These are phyloP conservation scores for Canavalia gladiata DNA, from an alignment of 306 rosid genomes.

Conservation along the genomic window DNA sequence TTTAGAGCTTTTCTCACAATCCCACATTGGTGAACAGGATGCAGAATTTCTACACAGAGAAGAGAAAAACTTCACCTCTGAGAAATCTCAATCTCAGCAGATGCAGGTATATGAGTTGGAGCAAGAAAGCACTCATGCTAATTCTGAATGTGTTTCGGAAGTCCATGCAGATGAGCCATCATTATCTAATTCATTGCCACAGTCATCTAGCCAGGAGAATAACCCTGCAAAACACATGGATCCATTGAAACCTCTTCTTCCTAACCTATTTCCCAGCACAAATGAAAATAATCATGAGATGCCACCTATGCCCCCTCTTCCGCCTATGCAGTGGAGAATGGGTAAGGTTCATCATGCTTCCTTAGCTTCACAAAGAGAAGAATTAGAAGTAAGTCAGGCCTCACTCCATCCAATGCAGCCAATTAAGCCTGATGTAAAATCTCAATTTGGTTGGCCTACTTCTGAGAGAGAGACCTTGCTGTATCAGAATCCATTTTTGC, in stretches of 20 bases:
- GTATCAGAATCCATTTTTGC: slow-evolving; percentile 62
- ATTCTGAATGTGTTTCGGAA: slow-evolving; percentile 52
- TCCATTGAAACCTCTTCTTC: slow-evolving; percentile 57
- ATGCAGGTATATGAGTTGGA: slow-evolving; percentile 44
- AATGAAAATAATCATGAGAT: slow-evolving; percentile 66
- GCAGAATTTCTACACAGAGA: slow-evolving; percentile 49
- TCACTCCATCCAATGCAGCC: slow-evolving; percentile 56
- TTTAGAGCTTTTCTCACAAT: slow-evolving; percentile 48
- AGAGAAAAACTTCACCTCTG: slow-evolving; percentile 50
- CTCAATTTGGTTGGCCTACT: slow-evolving; percentile 57
- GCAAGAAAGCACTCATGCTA: slow-evolving; percentile 52
- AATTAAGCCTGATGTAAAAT: slow-evolving; percentile 47
- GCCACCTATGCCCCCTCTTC: slow-evolving; percentile 99
- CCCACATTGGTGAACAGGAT: slow-evolving; percentile 56
- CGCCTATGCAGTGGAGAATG: slow-evolving; percentile 98
- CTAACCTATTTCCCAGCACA: slow-evolving; percentile 54
- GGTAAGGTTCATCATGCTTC: slow-evolving; percentile 69
- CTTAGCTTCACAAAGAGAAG: slow-evolving; percentile 51
- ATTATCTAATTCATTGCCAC: slow-evolving; percentile 48
- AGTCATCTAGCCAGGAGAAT: slow-evolving; percentile 55
- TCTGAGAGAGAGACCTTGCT: slow-evolving; percentile 50
- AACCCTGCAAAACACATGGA: slow-evolving; percentile 49
- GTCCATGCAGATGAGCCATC: slow-evolving; percentile 52
- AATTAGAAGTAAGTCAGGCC: slow-evolving; percentile 51
- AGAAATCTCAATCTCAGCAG: slow-evolving; percentile 56